Evolutionary conservation across 1,284 basidiomycete genomes (phyloP), one percentile per base, ranked within the genome.

Genomic region (Blastosporella zonata): DNA sequence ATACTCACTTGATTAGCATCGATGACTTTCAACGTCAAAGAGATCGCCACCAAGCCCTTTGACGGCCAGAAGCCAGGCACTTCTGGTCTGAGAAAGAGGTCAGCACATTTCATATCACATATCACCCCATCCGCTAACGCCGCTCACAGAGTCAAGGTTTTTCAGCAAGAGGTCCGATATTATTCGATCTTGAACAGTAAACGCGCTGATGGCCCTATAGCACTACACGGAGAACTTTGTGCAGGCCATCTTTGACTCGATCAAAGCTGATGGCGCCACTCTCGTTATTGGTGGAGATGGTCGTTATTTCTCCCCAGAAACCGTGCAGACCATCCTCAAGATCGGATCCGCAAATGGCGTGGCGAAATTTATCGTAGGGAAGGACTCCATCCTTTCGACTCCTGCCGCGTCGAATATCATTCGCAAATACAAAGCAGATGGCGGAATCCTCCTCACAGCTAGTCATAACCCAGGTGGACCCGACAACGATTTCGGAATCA

Each of bases 181-280:
- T 10, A 52, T 52, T 46, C 43, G 41, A 47, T 47, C 46, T 52
- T 57, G 55, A 31, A 29, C 3, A 17, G 22, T n/a, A 41, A 46
- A 52, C 55, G 34, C 4, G 41, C 50, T 41, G 25, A 52, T 28
- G 8, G 7, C 36, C 38, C 31, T 49, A 59, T 65, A 92, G 85
- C 84, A 98, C 75, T 99, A 99, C 77, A 99, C 97, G 39, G 96
- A 99, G 73, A 99, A 99, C 80, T 99, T 99, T 64, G 70, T 98
- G 52, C 96, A 98, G 71, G 76, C 94, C 59, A 99, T 94, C 70
- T 84, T 99, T 60, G 85, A 92, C 61, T 90, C 94, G 48, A 92
- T 98, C 71, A 79, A 85, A 12, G 82, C 86, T 42, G 75, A 87
- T 54, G 93, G 85, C 29, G 77, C 87, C 51, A 97, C 95, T 9